phyloP scores from a whole-genome alignment of 352 stramenopile species.

The Globisporangium parvum region DNA sequence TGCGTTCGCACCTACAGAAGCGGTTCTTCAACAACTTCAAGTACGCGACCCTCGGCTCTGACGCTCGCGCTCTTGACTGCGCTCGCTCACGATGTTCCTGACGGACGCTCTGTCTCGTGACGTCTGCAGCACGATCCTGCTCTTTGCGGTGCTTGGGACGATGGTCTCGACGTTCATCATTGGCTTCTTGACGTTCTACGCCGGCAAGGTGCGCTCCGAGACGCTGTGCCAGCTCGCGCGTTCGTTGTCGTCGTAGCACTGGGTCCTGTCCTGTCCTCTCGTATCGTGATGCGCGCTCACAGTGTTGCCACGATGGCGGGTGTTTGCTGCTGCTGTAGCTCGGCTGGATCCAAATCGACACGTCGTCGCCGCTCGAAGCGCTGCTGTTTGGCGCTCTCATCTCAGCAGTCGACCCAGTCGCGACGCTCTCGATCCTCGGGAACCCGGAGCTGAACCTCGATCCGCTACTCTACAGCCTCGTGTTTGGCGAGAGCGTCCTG shows the following conservation, averaged over 20 bases:
- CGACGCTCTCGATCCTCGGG: constrained; percentile 94
- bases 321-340: constrained; percentile 19
- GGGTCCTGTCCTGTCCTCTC: too few species aligned
- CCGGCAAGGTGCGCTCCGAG: constrained; percentile 38
- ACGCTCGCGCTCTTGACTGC: background rate
- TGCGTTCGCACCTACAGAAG: constrained; percentile 47
- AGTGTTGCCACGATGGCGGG: background rate
- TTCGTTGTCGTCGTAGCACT: background rate
- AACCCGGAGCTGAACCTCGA: constrained; percentile 90
- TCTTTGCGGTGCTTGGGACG: constrained; percentile 94
- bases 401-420: constrained; percentile 94
- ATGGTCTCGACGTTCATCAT: constrained; percentile 96
- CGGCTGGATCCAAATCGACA: constrained; percentile 85
- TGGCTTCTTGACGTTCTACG: constrained; percentile 90
- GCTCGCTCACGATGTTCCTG: background rate
- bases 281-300: too few species aligned
- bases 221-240: background rate
- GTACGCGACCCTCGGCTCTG: constrained; percentile 12
- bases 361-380: constrained; percentile 90
- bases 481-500: constrained; percentile 96
- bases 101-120: background rate
- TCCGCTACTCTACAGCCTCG: constrained; percentile 85
- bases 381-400: constrained; percentile 95
- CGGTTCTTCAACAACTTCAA: constrained; percentile 96
- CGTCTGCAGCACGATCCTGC: constrained; percentile 82